Base-by-base conservation (phyloP, 345 rosid genomes). In the Lepidium aucheri region DNA sequence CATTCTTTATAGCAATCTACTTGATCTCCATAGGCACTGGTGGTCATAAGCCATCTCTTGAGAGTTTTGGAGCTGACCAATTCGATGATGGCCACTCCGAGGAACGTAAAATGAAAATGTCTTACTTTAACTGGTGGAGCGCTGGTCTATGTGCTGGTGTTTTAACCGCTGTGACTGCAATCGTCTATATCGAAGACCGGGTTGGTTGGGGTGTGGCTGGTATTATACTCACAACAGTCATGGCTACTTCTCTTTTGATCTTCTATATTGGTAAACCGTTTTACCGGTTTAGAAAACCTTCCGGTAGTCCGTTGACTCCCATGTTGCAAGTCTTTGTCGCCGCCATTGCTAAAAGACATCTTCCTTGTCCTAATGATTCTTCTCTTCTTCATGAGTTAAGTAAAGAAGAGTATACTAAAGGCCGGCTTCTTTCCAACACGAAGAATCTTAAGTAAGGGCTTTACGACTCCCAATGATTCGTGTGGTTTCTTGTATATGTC, bases 1-100 rank as follows among this genome's bases (percentile, higher is more conserved):
- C 79, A 13, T 94, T 90, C 77, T 90, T 86, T 80, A 59, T 88
- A 1, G 89, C 97, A 40, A 78, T 94, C 9, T 94, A 94, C 85
- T 74, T 88, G 57, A 75, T 94, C 71, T 88, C 97, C 61, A 50
- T 90, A 2, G 97, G 89, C 53, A 94, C 98, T 3, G 99, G 95
- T 52, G 99, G 99, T 24, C 99, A 94, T 73, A 94, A 94, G 65
- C 99, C 99, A 14, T 69, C 96, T 0, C 70, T 90, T 42, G 97
- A 94, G 77, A 94, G 99, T 76, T 94, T 94, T 26, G 99, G 99
- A 60, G 99, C 96, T 3, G 99, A 94, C 68, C 99, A 94, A 30
- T 94, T 94, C 41, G 95, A 94, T 5, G 97, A 94, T 36, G 85
- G 78, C 45, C 88, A 94, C 69, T 4, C 61, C 1, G 53, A 81